A percentile compares a stretch with the other conserved stretches of the same genome.
These are phyloP conservation scores for Lumnitzera littorea DNA, from an alignment of 345 rosid genomes.

Conservation along the genomic window DNA sequence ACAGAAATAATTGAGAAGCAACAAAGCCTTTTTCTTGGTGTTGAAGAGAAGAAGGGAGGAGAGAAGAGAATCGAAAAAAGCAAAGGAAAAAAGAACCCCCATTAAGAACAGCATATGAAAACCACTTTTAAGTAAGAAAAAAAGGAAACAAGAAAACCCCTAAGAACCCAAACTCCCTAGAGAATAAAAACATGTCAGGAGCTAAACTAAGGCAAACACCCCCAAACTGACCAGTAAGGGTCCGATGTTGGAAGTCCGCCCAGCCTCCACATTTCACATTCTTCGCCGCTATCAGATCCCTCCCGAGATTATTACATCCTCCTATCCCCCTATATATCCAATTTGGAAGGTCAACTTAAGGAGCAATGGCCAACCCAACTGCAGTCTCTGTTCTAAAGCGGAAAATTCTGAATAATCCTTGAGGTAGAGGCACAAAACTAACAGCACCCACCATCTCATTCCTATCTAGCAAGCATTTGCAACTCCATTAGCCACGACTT, in stretches of 20 bases:
- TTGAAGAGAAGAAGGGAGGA: background rate
- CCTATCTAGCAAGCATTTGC: conserved; percentile 4
- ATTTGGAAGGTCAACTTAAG: background rate
- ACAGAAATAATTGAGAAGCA: conserved; percentile 7
- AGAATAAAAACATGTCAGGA: conserved; percentile 19
- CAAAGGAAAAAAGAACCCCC: background rate
- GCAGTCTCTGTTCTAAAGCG: background rate
- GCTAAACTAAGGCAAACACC: conserved; percentile 11
- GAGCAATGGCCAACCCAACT: background rate
- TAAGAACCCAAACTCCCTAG: conserved; percentile 23
- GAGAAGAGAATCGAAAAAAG: background rate
- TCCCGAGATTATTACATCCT: too few relatives aligned
- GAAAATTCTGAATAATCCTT: background rate
- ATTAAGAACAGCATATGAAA: background rate
- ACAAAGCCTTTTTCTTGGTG: background rate
- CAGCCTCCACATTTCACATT: background rate
- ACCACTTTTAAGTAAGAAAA: background rate
- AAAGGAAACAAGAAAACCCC: background rate
- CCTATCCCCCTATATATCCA: too few relatives aligned
- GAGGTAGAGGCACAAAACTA: too few relatives aligned
- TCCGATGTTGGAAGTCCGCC: conserved; percentile 4
- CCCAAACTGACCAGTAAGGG: background rate
- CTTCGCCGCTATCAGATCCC: too few relatives aligned
- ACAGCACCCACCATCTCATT: background rate
- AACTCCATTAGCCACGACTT: conserved; percentile 10